phyloP scores from a whole-genome alignment of 495 filamentous ascomycete genomes.

The Neurospora sp. region DNA sequence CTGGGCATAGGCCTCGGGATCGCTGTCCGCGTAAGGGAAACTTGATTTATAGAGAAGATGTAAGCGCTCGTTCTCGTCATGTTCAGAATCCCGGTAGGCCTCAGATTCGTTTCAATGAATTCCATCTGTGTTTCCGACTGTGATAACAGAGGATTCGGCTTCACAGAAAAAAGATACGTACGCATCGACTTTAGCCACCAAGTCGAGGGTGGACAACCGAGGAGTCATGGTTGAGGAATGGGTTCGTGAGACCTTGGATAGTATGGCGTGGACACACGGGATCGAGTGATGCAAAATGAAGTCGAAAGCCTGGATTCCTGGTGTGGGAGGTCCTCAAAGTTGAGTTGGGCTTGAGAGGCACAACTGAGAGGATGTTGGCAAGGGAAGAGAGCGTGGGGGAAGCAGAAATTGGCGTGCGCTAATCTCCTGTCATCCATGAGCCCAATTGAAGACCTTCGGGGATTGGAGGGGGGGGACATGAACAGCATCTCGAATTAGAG shows the following conservation, averaged over 20 bases:
- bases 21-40: constrained; percentile 56
- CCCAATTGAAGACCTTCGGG: background rate
- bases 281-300: background rate
- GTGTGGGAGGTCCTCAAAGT: background rate
- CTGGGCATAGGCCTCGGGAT: constrained; percentile 39
- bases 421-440: background rate
- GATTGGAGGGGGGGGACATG: background rate
- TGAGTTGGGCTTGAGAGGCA: background rate
- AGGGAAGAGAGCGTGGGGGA: background rate
- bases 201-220: constrained; percentile 20
- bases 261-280: background rate
- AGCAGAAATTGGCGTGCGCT: background rate
- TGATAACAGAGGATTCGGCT: background rate
- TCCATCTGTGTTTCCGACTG: background rate
- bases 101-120: background rate
- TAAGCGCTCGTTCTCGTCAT: background rate
- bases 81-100: background rate
- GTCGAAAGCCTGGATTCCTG: background rate
- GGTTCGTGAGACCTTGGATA: background rate
- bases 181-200: constrained; percentile 51
- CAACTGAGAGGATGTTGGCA: background rate
- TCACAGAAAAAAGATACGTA: constrained; percentile 21
- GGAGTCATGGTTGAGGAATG: constrained; percentile 3
- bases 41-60: constrained; percentile 26
- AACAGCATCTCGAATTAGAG: background rate